Evolutionary conservation across 208 protist genomes (phyloP).

Genomic region (Strigomonas oncopelti): DNA sequence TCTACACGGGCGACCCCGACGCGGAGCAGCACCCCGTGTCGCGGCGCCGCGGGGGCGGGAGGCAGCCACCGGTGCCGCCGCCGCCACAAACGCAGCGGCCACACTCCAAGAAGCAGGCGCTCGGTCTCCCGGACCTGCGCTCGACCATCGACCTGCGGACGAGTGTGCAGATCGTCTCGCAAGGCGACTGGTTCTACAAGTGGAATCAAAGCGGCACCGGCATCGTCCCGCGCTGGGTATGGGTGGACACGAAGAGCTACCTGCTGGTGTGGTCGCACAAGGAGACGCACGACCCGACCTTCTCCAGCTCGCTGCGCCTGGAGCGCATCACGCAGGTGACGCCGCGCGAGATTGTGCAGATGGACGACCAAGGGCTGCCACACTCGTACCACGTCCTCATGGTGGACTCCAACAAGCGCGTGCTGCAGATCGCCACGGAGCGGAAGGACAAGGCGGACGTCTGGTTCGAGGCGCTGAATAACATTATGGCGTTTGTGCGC

Average conservation of each 20-base stretch:
- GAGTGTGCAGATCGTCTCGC: constrained; percentile 52
- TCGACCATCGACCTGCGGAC: constrained; percentile 66
- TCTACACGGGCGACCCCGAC: background rate
- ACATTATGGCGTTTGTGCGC: constrained; percentile 67
- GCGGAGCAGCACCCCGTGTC: background rate
- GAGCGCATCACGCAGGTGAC: constrained; percentile 65
- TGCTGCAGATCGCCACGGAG: constrained; percentile 77
- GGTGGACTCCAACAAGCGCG: constrained; percentile 57
- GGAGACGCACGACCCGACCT: constrained; percentile 53
- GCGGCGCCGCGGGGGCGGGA: background rate
- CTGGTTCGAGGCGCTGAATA: constrained; percentile 80
- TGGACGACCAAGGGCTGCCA: constrained; percentile 44
- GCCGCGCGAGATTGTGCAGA: constrained; percentile 40
- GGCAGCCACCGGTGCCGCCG: constrained; percentile 2
- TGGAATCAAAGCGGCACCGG: constrained; percentile 45
- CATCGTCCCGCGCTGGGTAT: constrained; percentile 68
- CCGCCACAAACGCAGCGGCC: background rate
- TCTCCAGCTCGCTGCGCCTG: constrained; percentile 54
- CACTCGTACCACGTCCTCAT: constrained; percentile 69
- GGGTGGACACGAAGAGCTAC: constrained; percentile 72
- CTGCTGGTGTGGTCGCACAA: constrained; percentile 69
- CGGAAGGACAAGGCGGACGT: constrained; percentile 57
- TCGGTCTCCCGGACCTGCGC: constrained; percentile 40
- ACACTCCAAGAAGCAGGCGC: constrained; percentile 14
- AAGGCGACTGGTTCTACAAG: constrained; percentile 87